Percentiles rank a stretch among this genome's conserved stretches.
Evolutionary conservation across 2,329 filamentous ascomycete species (phyloP).

Genomic region (Xylaria sp.): DNA sequence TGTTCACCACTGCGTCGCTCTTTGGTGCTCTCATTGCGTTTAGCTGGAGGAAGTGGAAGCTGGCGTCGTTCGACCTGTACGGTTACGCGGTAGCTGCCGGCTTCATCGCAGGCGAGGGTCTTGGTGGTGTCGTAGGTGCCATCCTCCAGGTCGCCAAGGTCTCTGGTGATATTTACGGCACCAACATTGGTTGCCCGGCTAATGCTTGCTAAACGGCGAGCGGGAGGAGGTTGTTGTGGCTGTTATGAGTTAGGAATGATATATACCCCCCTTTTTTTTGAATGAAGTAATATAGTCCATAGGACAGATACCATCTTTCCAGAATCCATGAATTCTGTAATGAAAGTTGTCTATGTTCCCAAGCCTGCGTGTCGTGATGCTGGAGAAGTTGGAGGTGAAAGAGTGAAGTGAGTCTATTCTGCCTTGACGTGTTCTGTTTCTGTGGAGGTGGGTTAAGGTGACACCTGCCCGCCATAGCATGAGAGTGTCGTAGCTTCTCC

Average conservation of each 20-base stretch:
- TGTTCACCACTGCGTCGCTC: slow-evolving; percentile 54
- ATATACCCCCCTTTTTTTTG: slow-evolving; percentile 13
- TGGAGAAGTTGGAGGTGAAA: not conserved
- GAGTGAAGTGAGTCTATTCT: no score
- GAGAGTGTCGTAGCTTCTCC: no score
- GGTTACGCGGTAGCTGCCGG: slow-evolving; percentile 56
- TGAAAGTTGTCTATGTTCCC: not conserved
- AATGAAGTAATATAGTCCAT: slow-evolving; percentile 13
- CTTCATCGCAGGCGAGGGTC: slow-evolving; percentile 58
- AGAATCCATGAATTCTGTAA: not conserved
- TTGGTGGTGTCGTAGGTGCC: slow-evolving; percentile 57
- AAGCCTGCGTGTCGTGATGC: not conserved
- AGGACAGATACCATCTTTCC: slow-evolving; percentile 12
- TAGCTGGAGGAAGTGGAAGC: slow-evolving; percentile 50
- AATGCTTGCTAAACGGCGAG: slow-evolving; percentile 22
- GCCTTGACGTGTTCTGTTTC: no score
- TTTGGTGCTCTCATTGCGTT: slow-evolving; percentile 49
- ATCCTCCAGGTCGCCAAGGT: slow-evolving; percentile 32
- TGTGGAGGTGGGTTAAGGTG: no score
- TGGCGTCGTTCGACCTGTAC: slow-evolving; percentile 51
- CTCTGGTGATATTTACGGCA: slow-evolving; percentile 32
- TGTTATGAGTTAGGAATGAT: slow-evolving; percentile 5
- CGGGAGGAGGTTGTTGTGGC: not conserved
- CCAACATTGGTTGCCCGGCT: slow-evolving; percentile 31
- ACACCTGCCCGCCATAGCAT: no score